Evolutionary conservation across 495 filamentous ascomycete genomes (phyloP).

Genomic region (Lophium mytilinum): DNA sequence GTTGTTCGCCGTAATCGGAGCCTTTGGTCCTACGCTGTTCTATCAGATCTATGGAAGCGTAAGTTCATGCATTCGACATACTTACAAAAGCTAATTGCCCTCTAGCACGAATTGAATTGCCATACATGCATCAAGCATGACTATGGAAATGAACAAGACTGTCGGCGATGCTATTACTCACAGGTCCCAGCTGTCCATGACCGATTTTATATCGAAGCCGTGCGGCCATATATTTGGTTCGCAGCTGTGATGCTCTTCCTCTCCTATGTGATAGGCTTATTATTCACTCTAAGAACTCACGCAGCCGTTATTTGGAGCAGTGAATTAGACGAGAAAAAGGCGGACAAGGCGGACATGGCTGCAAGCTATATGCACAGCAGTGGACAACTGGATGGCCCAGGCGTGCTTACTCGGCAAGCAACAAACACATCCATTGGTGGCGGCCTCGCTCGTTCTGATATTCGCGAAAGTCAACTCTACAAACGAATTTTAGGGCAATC

Average conservation of each 20-base stretch:
- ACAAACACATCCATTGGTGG: slow-evolving; percentile 9
- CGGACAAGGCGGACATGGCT: slow-evolving; percentile 20
- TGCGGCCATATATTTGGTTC: slow-evolving; percentile 88
- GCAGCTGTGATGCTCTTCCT: slow-evolving; percentile 79
- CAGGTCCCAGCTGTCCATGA: slow-evolving; percentile 81
- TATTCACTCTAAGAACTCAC: slow-evolving; percentile 95
- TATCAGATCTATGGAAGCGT: slow-evolving; percentile 97
- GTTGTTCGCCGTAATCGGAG: slow-evolving; percentile 90
- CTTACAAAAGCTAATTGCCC: slow-evolving; percentile 30
- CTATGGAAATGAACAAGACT: slow-evolving; percentile 51
- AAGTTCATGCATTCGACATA: slow-evolving; percentile 33
- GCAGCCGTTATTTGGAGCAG: slow-evolving; percentile 94
- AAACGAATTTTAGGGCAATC: slow-evolving; percentile 90
- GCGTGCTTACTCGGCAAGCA: slow-evolving; percentile 10
- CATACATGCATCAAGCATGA: slow-evolving; percentile 56
- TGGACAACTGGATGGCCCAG: slow-evolving; percentile 4
- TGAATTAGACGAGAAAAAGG: slow-evolving; percentile 77
- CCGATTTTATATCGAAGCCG: slow-evolving; percentile 78
- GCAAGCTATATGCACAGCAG: slow-evolving; percentile 13
- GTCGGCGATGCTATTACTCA: slow-evolving; percentile 86
- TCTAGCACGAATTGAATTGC: slow-evolving; percentile 84
- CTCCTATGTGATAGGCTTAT: slow-evolving; percentile 86
- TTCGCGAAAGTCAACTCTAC: slow-evolving; percentile 83
- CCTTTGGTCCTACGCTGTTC: slow-evolving; percentile 97
- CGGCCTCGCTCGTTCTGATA: slow-evolving; percentile 20